phyloP scores from a whole-genome alignment of 2,329 filamentous ascomycete genomes.

The Scedosporium minutisporum region DNA sequence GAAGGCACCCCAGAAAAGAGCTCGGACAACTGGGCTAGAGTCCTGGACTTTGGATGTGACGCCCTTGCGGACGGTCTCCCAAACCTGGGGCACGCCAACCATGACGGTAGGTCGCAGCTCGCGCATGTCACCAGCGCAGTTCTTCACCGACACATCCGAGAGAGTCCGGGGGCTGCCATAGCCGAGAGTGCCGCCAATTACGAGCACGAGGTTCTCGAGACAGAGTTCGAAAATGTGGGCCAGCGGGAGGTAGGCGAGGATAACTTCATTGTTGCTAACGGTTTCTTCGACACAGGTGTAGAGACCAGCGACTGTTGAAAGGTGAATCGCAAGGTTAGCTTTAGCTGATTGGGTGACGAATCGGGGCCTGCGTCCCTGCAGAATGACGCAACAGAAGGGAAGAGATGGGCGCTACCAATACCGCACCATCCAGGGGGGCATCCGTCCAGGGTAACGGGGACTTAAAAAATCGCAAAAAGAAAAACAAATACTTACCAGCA shows the following conservation, averaged over 20 bases:
- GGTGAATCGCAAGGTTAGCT: conserved; percentile 12
- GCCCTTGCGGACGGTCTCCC: conserved; percentile 96
- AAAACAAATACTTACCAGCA: conserved; percentile 33
- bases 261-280: conserved; percentile 65
- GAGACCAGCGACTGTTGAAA: conserved; percentile 59
- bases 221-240: conserved; percentile 96
- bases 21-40: conserved; percentile 58
- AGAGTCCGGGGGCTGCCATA: conserved; percentile 88
- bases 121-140: conserved; percentile 88
- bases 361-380: background rate
- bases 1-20: conserved; percentile 66
- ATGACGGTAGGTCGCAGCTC: conserved; percentile 84
- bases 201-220: conserved; percentile 84
- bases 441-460: background rate
- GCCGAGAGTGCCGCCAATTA: conserved; percentile 83
- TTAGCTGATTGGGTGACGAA: background rate
- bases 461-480: background rate
- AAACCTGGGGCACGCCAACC: conserved; percentile 90
- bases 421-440: background rate
- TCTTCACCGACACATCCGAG: conserved; percentile 74
- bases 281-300: conserved; percentile 67
- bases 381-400: background rate
- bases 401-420: background rate
- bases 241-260: conserved; percentile 86
- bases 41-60: conserved; percentile 70